Evolutionary conservation across 352 stramenopile genomes (phyloP).

Genomic region (Pythium periplocum): DNA sequence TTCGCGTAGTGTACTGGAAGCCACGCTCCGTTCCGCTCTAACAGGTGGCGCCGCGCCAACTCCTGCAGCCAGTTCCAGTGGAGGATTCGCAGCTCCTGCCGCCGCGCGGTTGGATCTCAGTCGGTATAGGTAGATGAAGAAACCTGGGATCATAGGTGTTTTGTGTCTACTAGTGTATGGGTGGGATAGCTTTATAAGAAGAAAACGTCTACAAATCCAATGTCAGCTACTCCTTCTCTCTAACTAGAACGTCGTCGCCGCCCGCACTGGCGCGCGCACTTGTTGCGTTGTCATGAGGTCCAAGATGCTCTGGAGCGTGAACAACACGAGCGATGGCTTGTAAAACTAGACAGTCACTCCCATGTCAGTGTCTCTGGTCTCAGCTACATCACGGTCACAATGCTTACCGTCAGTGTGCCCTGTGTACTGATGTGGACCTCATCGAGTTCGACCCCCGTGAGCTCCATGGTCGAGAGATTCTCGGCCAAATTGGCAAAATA

Average conservation of each 20-base stretch:
- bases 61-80: neutral
- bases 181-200: neutral
- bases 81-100: neutral
- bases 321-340: slow-evolving; percentile 2
- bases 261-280: neutral
- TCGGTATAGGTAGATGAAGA: slow-evolving; percentile 13
- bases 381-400: too few species aligned
- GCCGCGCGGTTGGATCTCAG: slow-evolving; percentile 18
- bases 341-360: neutral
- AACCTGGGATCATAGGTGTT: neutral
- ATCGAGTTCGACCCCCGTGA: slow-evolving; percentile 17
- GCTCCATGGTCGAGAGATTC: slow-evolving; percentile 14
- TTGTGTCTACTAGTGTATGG: too few species aligned
- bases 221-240: slow-evolving; percentile 3
- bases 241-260: slow-evolving; percentile 1
- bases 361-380: too few species aligned
- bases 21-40: slow-evolving; percentile 12
- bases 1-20: slow-evolving; percentile 14
- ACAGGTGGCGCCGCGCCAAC: neutral
- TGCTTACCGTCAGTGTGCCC: slow-evolving; percentile 17
- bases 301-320: neutral
- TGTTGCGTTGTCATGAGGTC: neutral
- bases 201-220: neutral
- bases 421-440: slow-evolving; percentile 12
- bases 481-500: slow-evolving; percentile 17